Evolutionary conservation across 2,329 filamentous ascomycete genomes (phyloP), one percentile per base, ranked within the genome.

Genomic region (Xylaria sp.): DNA sequence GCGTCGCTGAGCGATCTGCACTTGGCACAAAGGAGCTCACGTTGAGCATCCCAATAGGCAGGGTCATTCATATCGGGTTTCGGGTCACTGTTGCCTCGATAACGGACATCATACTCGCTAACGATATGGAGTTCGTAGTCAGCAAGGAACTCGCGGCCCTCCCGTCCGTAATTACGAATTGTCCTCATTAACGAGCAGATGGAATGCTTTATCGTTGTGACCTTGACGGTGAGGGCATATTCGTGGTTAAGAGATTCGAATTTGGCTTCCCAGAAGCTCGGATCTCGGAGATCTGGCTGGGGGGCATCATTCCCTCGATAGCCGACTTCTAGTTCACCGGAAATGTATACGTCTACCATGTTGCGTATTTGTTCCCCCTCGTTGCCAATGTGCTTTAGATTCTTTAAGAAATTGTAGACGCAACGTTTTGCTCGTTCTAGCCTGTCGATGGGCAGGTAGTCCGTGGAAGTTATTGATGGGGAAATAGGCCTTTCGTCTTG

Each of bases 231-330:
- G 11, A 4, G 17, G 19, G 9, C 17, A 43, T 57, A 35, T 33
- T 23, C 31, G 7, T 27, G 19, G 8, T 49, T 8, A 8, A 57
- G 37, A 17, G 19, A 2, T 57, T 5, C 2, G 15, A 37, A 13
- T 19, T 43, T 49, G 17, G 54, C 17, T 41, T 57, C 35, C 54
- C 54, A 57, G 17, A 57, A 57, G 11, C 13, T 35, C 17, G 37
- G 19, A 23, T 51, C 54, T 43, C 35, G 25, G 54, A 51, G 25
- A 37, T 57, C 54, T 15, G 54, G 37, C 19, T 49, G 25, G 3
- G 54, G 35, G 46, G 51, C 19, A 3, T 25, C 25, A 19, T 31
- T 49, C 29, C 54, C 54, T 57, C 54, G 43, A 19, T 57, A 57
- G 29, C 11, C 11, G 7, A 57, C 17, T 13, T 23, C 3, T 29